A percentile compares a stretch with the other conserved stretches of the same genome.
Evolutionary conservation across 768 basidiomycete genomes (phyloP).

Genomic region (Tylopilus sp.): DNA sequence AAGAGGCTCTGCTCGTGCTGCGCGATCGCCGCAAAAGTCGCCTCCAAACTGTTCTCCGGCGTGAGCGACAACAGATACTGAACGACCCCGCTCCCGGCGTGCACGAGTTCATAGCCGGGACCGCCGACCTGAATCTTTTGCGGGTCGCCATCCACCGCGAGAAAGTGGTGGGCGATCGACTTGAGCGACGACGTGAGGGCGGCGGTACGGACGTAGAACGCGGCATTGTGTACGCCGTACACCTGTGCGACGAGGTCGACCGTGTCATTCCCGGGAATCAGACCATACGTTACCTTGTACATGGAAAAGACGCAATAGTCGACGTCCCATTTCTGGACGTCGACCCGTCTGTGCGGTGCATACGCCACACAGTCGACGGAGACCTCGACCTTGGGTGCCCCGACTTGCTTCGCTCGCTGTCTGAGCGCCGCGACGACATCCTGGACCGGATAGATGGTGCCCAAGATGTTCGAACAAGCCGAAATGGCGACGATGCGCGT

Average conservation of each 20-base stretch:
- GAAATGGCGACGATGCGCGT: slow-evolving; percentile 74
- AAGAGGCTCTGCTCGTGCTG: slow-evolving; percentile 59
- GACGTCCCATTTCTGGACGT: slow-evolving; percentile 75
- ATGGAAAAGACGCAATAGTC: slow-evolving; percentile 70
- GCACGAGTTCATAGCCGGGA: slow-evolving; percentile 69
- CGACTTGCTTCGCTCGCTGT: slow-evolving; percentile 46
- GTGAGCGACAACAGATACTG: slow-evolving; percentile 64
- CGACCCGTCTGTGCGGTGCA: slow-evolving; percentile 67
- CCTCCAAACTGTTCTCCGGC: slow-evolving; percentile 42
- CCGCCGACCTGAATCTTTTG: slow-evolving; percentile 74
- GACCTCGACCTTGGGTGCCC: slow-evolving; percentile 60
- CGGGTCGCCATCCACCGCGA: slow-evolving; percentile 41
- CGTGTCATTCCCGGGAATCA: not conserved
- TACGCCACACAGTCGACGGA: slow-evolving; percentile 78
- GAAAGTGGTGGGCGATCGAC: slow-evolving; percentile 70
- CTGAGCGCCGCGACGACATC: slow-evolving; percentile 52
- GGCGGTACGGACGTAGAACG: slow-evolving; percentile 61
- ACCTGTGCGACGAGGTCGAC: slow-evolving; percentile 41
- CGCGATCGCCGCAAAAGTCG: slow-evolving; percentile 56
- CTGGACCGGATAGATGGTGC: slow-evolving; percentile 60
- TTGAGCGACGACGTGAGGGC: slow-evolving; percentile 50
- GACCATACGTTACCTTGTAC: slow-evolving; percentile 58
- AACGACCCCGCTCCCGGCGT: slow-evolving; percentile 55
- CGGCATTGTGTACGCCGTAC: slow-evolving; percentile 71
- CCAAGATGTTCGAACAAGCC: slow-evolving; percentile 74